Conservation (phyloP, 2,329 filamentous ascomycete genomes). For the Neodidymelliopsis sp. region DNA sequence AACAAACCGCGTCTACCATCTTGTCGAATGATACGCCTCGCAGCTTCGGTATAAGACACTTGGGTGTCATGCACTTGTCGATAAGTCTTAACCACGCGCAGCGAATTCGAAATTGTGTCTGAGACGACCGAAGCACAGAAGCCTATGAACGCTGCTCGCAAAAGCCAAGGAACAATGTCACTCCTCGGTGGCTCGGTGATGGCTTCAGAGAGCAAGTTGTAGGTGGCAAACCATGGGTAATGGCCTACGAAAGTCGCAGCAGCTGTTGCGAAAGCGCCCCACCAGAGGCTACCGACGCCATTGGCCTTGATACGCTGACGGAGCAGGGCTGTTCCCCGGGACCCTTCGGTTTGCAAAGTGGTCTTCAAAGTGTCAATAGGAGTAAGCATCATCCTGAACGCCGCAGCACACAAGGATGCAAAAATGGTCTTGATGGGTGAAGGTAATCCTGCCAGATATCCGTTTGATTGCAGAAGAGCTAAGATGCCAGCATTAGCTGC, state of each 20-base stretch:
- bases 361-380: constrained; percentile 42
- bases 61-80: constrained; percentile 39
- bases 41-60: constrained; percentile 38
- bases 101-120: constrained; percentile 39
- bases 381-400: constrained; percentile 37
- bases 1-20: constrained; percentile 36
- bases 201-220: constrained; percentile 36
- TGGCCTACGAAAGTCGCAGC: constrained; percentile 42
- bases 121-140: constrained; percentile 41
- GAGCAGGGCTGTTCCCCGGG: constrained; percentile 30
- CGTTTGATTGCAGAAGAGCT: constrained; percentile 36
- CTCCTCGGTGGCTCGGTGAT: constrained; percentile 32
- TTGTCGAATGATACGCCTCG: constrained; percentile 32
- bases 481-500: constrained; percentile 42
- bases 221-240: constrained; percentile 42
- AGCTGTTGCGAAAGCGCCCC: constrained; percentile 41
- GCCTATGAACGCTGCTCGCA: constrained; percentile 38
- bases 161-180: constrained; percentile 33
- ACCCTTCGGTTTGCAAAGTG: constrained; percentile 37
- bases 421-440: constrained; percentile 40
- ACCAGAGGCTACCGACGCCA: constrained; percentile 39
- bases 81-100: constrained; percentile 41
- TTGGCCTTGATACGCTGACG: constrained; percentile 34
- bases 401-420: constrained; percentile 36
- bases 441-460: constrained; percentile 31